phyloP scores from a whole-genome alignment of 352 stramenopile species.

The Phytophthora brassicae region DNA sequence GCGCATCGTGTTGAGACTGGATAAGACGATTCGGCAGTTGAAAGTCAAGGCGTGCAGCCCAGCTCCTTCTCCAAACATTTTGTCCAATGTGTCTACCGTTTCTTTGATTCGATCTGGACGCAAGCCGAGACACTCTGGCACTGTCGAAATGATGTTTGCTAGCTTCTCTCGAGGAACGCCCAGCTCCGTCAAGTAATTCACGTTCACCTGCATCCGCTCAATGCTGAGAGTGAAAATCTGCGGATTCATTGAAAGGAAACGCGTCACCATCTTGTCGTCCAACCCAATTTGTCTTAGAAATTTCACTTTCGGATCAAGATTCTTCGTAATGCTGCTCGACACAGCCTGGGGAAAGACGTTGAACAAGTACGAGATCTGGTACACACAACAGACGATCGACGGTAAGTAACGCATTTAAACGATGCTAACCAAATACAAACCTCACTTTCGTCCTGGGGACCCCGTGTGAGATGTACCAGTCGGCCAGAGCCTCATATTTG shows the following conservation, averaged over 20 bases:
- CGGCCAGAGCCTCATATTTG: conserved; percentile 26
- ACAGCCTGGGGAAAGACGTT: conserved; percentile 40
- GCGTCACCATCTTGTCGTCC: conserved; percentile 31
- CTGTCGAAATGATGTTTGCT: conserved; percentile 26
- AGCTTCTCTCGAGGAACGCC: conserved; percentile 33
- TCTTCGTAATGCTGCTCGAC: conserved; percentile 30
- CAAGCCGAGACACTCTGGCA: conserved; percentile 38
- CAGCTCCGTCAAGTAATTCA: conserved; percentile 23
- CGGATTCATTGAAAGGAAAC: conserved; percentile 37
- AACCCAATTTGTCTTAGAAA: conserved; percentile 35
- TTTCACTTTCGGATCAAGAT: conserved; percentile 42
- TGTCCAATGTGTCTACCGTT: conserved; percentile 34
- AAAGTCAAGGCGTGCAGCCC: conserved; percentile 14
- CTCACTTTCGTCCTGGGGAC: conserved; percentile 27
- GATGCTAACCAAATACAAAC: background rate
- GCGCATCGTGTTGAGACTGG: conserved; percentile 32
- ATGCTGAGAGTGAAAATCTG: conserved; percentile 40
- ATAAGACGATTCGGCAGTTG: conserved; percentile 44
- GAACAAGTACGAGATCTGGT: conserved; percentile 49
- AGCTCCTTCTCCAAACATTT: conserved; percentile 32
- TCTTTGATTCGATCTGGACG: conserved; percentile 31
- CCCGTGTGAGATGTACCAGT: conserved; percentile 46
- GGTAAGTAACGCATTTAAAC: background rate
- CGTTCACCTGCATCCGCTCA: conserved; percentile 32
- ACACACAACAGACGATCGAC: background rate